Evolutionary conservation across 345 rosid genomes (phyloP).

Genomic region (Arabidopsis suecica): DNA sequence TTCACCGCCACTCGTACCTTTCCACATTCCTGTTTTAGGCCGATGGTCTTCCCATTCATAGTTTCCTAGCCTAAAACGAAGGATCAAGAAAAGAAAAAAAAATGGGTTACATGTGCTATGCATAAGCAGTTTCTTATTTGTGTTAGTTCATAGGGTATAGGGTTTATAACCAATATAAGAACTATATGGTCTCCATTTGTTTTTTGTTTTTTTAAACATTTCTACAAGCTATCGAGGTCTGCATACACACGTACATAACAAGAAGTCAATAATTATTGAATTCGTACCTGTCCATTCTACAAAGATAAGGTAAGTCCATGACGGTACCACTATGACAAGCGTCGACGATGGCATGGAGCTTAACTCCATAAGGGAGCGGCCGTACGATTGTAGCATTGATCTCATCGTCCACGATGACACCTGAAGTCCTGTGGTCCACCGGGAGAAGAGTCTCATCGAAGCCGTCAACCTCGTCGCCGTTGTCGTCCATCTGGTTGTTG

Average conservation of each 20-base stretch:
- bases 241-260: not conserved
- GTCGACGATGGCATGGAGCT: slow-evolving; percentile 89
- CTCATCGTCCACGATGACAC: slow-evolving; percentile 89
- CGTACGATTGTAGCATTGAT: slow-evolving; percentile 75
- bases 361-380: slow-evolving; percentile 85
- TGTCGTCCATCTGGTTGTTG: slow-evolving; percentile 63
- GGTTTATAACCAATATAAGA: not conserved
- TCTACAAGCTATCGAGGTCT: not conserved
- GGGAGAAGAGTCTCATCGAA: slow-evolving; percentile 93
- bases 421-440: slow-evolving; percentile 63
- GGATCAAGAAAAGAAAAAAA: not conserved
- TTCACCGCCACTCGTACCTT: slow-evolving; percentile 93
- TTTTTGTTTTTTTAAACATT: not conserved
- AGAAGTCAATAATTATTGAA: not conserved
- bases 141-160: not conserved
- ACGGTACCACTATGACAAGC: slow-evolving; percentile 95
- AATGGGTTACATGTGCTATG: not conserved
- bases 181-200: not conserved
- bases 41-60: slow-evolving; percentile 87
- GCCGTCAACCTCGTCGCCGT: slow-evolving; percentile 84
- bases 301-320: slow-evolving; percentile 78
- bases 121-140: not conserved
- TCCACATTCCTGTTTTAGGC: slow-evolving; percentile 78
- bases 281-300: slow-evolving; percentile 80
- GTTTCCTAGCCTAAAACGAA: slow-evolving; percentile 53